Evolutionary conservation across 1,284 basidiomycete species (phyloP), one percentile per base, ranked within the genome.

Genomic region (Fomitopsis schrenkii): DNA sequence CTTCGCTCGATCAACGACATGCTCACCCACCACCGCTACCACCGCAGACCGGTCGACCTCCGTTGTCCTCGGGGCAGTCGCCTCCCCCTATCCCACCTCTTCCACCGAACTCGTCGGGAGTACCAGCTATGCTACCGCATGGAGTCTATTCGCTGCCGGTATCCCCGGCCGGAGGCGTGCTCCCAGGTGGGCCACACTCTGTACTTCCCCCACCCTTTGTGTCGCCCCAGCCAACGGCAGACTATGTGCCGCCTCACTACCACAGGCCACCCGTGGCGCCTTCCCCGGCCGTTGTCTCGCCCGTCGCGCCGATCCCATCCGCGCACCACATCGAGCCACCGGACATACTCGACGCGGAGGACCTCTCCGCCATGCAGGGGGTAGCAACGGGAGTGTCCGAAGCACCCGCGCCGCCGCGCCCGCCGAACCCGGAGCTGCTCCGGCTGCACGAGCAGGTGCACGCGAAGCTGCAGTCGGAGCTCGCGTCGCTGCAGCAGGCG

Each of bases 371-470:
- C 28, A 9, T 19, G 48, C 52, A 44, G 59, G 53, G 70, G 30
- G 59, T 66, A 19, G 58, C 67, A 17, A 61, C 64, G 28, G 61
- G 65, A 19, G 62, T 63, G n/a, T 60, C 62, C 19, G 58, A 75
- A 30, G 75, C 75, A 17, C 71, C 75, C 26, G 83, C 83, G 41
- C 91, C 93, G 50, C 93, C 93, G 19, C 83, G 92, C 44, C 95
- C 97, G 15, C 93, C 93, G 44, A 97, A 90, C 80, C 97, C 87
- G 28, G 91, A 95, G 67, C 81, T 97, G 1, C 81, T 96, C 36
- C 85, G 85, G 35, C 80, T 99, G n/a, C 96, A 98, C 69, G 80
- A 84, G 14, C 83, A 85, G 63, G 83, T 98, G 19, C 88, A 94
- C 71, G 80, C 83, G 55, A 94, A 93, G 72, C 75, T 99, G 57